Evolutionary conservation across 176 grass and related monocot genomes (phyloP).

Genomic region (Avena eriantha): DNA sequence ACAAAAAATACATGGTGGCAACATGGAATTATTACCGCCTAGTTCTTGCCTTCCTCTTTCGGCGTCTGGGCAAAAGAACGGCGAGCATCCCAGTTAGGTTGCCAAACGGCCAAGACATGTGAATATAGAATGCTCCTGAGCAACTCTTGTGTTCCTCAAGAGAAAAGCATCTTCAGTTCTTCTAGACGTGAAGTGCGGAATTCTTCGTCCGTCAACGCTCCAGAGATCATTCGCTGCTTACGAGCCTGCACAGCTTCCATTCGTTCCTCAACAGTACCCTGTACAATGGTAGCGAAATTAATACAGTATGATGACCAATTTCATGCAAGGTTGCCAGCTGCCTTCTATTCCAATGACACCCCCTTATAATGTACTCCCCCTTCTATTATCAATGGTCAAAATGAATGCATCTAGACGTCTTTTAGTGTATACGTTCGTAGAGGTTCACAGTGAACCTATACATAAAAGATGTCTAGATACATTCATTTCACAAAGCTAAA

Average conservation of each 20-base stretch:
- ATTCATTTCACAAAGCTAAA: no score
- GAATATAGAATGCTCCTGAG: neutral
- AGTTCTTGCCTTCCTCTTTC: neutral
- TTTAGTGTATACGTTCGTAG: no score
- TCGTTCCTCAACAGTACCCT: conserved; percentile 90
- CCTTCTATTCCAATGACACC: neutral
- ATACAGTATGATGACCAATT: conserved; percentile 1
- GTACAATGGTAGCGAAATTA: conserved; percentile 3
- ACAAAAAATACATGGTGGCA: neutral
- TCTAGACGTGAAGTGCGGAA: conserved; percentile 80
- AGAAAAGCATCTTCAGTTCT: conserved; percentile 94
- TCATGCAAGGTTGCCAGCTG: neutral
- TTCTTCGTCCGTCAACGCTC: conserved; percentile 87
- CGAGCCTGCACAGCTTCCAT: conserved; percentile 85
- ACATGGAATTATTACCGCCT: neutral
- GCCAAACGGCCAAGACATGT: neutral
- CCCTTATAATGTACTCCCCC: neutral
- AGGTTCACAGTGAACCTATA: no score
- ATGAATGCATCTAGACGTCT: no score
- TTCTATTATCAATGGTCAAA: no score
- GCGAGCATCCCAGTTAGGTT: neutral
- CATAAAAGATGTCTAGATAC: no score
- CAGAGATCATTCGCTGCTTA: conserved; percentile 92
- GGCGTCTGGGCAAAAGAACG: conserved; percentile 2
- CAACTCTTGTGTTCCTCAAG: conserved; percentile 22